Conservation (phyloP, 768 basidiomycete species). For the Macrolepiota albuminosa region DNA sequence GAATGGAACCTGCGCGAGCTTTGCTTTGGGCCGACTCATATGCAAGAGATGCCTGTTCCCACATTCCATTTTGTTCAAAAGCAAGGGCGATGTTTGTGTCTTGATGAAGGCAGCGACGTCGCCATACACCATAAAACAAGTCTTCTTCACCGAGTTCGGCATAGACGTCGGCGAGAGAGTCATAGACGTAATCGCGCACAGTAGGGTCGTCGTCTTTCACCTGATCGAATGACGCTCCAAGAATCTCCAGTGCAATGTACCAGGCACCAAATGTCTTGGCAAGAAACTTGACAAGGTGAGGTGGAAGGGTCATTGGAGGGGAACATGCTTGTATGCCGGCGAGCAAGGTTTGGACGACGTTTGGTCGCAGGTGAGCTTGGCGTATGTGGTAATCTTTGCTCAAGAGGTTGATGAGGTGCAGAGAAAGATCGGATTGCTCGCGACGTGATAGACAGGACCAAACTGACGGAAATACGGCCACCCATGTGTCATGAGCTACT, state of each 20-base stretch:
- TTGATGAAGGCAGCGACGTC: slow-evolving; percentile 78
- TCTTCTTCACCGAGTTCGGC: slow-evolving; percentile 96
- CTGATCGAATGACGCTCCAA: slow-evolving; percentile 74
- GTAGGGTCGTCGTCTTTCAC: slow-evolving; percentile 76
- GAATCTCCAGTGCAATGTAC: slow-evolving; percentile 85
- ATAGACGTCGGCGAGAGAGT: slow-evolving; percentile 92
- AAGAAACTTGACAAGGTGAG: slow-evolving; percentile 92
- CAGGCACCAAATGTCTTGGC: slow-evolving; percentile 96
- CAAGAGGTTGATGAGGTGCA: slow-evolving; percentile 85
- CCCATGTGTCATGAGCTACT: slow-evolving; percentile 80
- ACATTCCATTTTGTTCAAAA: slow-evolving; percentile 96
- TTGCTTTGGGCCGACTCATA: slow-evolving; percentile 91
- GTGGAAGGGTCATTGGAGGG: slow-evolving; percentile 85
- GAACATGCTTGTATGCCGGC: slow-evolving; percentile 80
- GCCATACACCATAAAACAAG: slow-evolving; percentile 95
- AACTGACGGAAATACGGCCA: slow-evolving; percentile 77
- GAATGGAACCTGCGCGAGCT: slow-evolving; percentile 73
- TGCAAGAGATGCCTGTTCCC: slow-evolving; percentile 83
- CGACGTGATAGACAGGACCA: slow-evolving; percentile 84
- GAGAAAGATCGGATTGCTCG: slow-evolving; percentile 86
- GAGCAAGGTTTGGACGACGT: slow-evolving; percentile 88
- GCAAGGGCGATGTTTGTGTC: slow-evolving; percentile 88
- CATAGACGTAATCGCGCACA: slow-evolving; percentile 78
- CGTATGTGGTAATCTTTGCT: slow-evolving; percentile 92
- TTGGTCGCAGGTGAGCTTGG: slow-evolving; percentile 85